Evolutionary conservation across 2,329 filamentous ascomycete genomes (phyloP).

Genomic region (Alternaria viburni): DNA sequence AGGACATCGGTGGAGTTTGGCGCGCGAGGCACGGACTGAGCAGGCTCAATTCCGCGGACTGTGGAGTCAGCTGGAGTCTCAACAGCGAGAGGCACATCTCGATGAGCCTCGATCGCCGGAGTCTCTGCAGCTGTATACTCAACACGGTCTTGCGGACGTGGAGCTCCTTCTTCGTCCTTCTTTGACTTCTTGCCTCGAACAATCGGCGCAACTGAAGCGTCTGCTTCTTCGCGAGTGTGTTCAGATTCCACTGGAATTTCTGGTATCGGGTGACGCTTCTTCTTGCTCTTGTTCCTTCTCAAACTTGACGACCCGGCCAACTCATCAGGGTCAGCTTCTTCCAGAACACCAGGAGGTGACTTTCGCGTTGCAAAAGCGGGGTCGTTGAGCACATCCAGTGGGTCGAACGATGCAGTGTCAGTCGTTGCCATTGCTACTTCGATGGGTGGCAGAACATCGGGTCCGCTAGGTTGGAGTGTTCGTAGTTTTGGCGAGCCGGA

Average conservation of each 20-base stretch:
- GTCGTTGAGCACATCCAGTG: constrained; percentile 47
- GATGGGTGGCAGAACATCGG: constrained; percentile 39
- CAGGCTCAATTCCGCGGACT: constrained; percentile 23
- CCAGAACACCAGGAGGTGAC: constrained; percentile 40
- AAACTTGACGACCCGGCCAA: constrained; percentile 48
- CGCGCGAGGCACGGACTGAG: constrained; percentile 11
- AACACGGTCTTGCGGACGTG: constrained; percentile 36
- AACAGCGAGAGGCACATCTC: constrained; percentile 40
- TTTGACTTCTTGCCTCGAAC: constrained; percentile 40
- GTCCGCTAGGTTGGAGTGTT: constrained; percentile 18
- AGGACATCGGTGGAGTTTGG: background rate
- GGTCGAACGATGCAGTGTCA: constrained; percentile 46
- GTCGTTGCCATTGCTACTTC: constrained; percentile 43
- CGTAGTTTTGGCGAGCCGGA: constrained; percentile 34
- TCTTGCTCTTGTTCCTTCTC: constrained; percentile 56
- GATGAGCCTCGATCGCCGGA: constrained; percentile 42
- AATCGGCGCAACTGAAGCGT: constrained; percentile 12
- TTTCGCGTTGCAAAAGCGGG: constrained; percentile 44
- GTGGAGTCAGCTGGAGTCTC: constrained; percentile 38
- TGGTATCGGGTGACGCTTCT: constrained; percentile 34
- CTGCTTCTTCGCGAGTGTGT: background rate
- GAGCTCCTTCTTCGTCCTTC: constrained; percentile 37
- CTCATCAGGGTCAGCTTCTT: constrained; percentile 47
- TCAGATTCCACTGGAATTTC: constrained; percentile 9
- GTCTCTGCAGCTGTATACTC: constrained; percentile 35